A percentile compares a stretch with the other conserved stretches of the same genome.
Conservation (phyloP, 345 rosid species). For the Isatis tinctoria region DNA sequence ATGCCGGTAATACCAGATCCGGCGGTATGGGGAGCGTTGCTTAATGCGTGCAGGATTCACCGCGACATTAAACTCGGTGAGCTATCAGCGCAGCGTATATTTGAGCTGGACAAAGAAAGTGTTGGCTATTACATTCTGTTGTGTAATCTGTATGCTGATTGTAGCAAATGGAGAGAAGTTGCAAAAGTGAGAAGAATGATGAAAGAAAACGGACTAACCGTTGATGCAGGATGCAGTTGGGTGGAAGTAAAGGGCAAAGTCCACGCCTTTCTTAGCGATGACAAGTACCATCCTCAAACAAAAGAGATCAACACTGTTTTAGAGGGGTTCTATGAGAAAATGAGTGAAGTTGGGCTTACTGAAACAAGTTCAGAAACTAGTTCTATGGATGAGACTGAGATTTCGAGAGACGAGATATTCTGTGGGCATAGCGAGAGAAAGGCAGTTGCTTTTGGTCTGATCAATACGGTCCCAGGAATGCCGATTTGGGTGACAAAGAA, state of each 20-base stretch:
- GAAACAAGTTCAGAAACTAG: constrained; percentile 30
- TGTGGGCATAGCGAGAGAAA: constrained; percentile 85
- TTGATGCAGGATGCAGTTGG: constrained; percentile 92
- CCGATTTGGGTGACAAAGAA: constrained; percentile 83
- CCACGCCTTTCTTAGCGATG: constrained; percentile 75
- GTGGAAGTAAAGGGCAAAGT: constrained; percentile 72
- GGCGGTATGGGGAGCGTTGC: constrained; percentile 85
- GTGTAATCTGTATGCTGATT: constrained; percentile 61
- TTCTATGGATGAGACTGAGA: constrained; percentile 43
- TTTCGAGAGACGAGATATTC: constrained; percentile 65
- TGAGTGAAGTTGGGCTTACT: constrained; percentile 38
- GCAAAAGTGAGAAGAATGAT: constrained; percentile 56
- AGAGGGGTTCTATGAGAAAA: constrained; percentile 58
- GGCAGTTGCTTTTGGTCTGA: constrained; percentile 70
- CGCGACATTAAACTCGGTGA: constrained; percentile 51
- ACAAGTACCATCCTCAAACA: constrained; percentile 52
- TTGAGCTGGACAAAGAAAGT: constrained; percentile 53
- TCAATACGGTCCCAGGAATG: constrained; percentile 63
- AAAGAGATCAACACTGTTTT: constrained; percentile 54
- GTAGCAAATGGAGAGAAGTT: constrained; percentile 68
- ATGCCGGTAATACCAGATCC: constrained; percentile 71
- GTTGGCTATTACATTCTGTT: constrained; percentile 70
- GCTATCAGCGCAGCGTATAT: constrained; percentile 54
- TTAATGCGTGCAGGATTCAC: constrained; percentile 73
- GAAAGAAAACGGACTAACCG: constrained; percentile 56